Evolutionary conservation across 306 rosid genomes (phyloP).

Genomic region (Vigna angularis): DNA sequence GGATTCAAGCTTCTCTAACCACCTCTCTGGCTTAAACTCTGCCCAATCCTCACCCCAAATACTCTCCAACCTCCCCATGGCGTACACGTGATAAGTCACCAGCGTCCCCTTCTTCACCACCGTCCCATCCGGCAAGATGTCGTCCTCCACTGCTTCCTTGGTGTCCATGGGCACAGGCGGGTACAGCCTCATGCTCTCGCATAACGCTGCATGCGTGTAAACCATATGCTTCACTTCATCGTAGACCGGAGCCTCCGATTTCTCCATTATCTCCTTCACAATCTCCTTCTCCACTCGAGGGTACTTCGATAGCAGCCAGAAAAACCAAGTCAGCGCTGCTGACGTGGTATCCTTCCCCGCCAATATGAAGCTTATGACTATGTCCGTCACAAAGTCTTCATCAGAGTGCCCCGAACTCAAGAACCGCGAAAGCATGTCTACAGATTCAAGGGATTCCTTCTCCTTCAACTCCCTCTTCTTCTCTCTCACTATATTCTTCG

Average conservation of each 20-base stretch:
- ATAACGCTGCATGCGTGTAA: constrained; percentile 75
- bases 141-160: constrained; percentile 56
- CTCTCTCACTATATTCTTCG: constrained; percentile 50
- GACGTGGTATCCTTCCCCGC: constrained; percentile 72
- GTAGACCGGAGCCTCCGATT: constrained; percentile 33
- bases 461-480: constrained; percentile 57
- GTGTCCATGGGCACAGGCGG: constrained; percentile 71
- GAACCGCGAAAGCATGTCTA: constrained; percentile 67
- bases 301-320: constrained; percentile 60
- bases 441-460: constrained; percentile 46
- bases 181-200: constrained; percentile 83
- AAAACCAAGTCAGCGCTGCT: constrained; percentile 67
- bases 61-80: constrained; percentile 69
- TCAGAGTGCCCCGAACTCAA: constrained; percentile 54
- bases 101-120: constrained; percentile 44
- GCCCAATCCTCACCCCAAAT: constrained; percentile 79
- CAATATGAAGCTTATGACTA: constrained; percentile 65
- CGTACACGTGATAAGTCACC: constrained; percentile 53
- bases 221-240: constrained; percentile 74
- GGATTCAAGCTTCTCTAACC: constrained; percentile 50
- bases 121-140: constrained; percentile 74
- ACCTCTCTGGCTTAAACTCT: constrained; percentile 72
- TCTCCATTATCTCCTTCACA: constrained; percentile 55
- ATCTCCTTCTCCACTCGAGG: constrained; percentile 49
- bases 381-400: constrained; percentile 56